Evolutionary conservation across 2,329 filamentous ascomycete genomes (phyloP).

Genomic region (Thelonectria blattea): DNA sequence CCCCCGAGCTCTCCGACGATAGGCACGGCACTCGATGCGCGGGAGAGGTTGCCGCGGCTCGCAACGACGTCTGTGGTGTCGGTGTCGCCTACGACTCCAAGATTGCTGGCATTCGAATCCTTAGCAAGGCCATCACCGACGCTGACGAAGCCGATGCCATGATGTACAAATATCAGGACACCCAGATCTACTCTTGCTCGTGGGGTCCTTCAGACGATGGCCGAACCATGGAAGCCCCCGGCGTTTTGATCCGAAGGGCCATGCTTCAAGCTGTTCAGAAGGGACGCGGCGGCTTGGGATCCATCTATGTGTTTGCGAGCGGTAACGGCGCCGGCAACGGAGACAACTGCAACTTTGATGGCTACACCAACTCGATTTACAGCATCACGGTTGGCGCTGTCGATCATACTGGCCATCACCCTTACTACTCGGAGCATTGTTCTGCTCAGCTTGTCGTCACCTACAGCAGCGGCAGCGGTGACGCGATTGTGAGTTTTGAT

Average conservation of each 20-base stretch:
- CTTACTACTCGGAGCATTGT: slow-evolving; percentile 95
- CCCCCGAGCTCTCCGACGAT: slow-evolving; percentile 83
- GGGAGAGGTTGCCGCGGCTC: slow-evolving; percentile 90
- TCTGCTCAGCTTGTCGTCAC: slow-evolving; percentile 95
- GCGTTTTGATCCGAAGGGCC: slow-evolving; percentile 83
- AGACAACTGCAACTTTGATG: slow-evolving; percentile 99
- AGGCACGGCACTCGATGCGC: slow-evolving; percentile 92
- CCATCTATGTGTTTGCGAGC: slow-evolving; percentile 93
- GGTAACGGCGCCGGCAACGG: slow-evolving; percentile 87
- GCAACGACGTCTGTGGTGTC: slow-evolving; percentile 92
- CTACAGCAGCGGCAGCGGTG: slow-evolving; percentile 88
- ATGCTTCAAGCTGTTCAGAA: slow-evolving; percentile 94
- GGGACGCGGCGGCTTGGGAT: slow-evolving; percentile 81
- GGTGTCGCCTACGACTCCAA: slow-evolving; percentile 93
- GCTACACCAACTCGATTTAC: slow-evolving; percentile 99
- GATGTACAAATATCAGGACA: slow-evolving; percentile 90
- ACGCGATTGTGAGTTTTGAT: slow-evolving; percentile 71
- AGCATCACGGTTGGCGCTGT: slow-evolving; percentile 96
- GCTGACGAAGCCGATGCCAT: slow-evolving; percentile 90
- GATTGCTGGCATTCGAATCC: slow-evolving; percentile 89
- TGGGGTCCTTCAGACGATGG: slow-evolving; percentile 98
- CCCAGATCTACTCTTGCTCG: slow-evolving; percentile 97
- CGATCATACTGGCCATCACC: slow-evolving; percentile 84
- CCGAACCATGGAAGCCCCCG: slow-evolving; percentile 89
- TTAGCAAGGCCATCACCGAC: slow-evolving; percentile 89